These are phyloP conservation scores for Cystobasidium slooffiae DNA, from an alignment of 1,284 basidiomycete genomes.

Conservation along the genomic window DNA sequence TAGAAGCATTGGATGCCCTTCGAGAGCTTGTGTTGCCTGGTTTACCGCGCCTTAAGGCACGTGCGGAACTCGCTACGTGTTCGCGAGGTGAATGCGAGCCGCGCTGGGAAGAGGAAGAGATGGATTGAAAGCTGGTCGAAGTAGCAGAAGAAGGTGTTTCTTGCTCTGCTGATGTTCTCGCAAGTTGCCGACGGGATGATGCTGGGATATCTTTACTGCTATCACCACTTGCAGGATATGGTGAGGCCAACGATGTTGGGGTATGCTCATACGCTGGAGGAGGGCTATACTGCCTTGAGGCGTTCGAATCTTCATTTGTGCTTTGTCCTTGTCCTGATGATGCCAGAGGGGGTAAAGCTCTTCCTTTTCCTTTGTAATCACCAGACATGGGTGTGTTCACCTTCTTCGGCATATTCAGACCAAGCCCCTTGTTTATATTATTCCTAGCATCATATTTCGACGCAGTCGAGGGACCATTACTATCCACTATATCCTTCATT, in stretches of 20 bases:
- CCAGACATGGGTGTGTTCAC: neutral
- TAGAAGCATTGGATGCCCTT: neutral
- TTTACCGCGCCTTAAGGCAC: slow-evolving; percentile 12
- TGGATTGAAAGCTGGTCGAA: neutral
- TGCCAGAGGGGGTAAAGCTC: slow-evolving; percentile 1
- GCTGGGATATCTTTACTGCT: too few species aligned
- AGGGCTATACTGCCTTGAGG: slow-evolving; percentile 10
- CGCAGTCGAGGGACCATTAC: neutral
- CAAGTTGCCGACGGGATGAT: neutral
- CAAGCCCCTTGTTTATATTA: neutral
- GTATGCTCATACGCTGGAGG: slow-evolving; percentile 25
- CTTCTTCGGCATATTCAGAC: neutral
- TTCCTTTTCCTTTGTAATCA: slow-evolving; percentile 43
- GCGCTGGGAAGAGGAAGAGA: neutral
- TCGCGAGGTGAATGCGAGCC: neutral
- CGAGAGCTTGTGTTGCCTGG: neutral
- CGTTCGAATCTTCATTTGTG: neutral
- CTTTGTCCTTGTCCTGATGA: neutral
- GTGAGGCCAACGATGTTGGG: neutral
- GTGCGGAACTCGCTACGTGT: neutral
- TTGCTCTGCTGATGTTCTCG: neutral
- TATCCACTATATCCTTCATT: slow-evolving; percentile 47
- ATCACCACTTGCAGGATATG: neutral
- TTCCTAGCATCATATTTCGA: neutral
- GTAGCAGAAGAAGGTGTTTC: neutral